A percentile compares a stretch with the other conserved stretches of the same genome.
Conservation (phyloP, 495 filamentous ascomycete genomes). For the Evernia prunastri region DNA sequence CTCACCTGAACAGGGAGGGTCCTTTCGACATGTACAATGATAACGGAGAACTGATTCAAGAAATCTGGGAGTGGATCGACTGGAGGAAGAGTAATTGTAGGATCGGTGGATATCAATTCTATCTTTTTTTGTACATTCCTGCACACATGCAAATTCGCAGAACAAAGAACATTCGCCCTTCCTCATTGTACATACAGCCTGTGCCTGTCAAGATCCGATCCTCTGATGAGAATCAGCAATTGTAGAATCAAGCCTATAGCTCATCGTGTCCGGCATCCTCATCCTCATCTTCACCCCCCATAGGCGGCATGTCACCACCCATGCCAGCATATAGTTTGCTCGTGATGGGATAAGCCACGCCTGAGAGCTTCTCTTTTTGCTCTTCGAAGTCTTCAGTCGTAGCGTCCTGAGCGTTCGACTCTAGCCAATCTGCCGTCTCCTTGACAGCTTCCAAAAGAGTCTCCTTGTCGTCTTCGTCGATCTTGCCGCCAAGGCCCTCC, state of each 20-base stretch:
- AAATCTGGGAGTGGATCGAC: no score
- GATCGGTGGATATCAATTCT: not conserved
- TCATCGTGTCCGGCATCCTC: conserved; percentile 82
- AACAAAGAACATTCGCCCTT: not conserved
- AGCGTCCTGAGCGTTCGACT: conserved; percentile 86
- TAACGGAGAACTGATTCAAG: no score
- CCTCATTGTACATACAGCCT: not conserved
- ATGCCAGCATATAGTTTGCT: conserved; percentile 85
- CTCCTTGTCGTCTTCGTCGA: conserved; percentile 98
- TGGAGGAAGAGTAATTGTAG: no score
- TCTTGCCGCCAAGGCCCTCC: conserved; percentile 94
- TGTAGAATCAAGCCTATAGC: conserved; percentile 51
- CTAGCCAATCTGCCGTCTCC: conserved; percentile 95
- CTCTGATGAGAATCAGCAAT: not conserved
- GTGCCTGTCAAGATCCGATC: not conserved
- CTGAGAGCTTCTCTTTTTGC: conserved; percentile 97
- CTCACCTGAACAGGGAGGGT: no score
- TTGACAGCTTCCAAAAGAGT: conserved; percentile 93
- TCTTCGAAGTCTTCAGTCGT: conserved; percentile 93
- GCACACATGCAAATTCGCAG: not conserved
- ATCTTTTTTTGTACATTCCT: conserved; percentile 5
- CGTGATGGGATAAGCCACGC: conserved; percentile 96
- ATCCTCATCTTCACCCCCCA: conserved; percentile 47
- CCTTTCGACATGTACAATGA: no score
- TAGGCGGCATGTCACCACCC: conserved; percentile 41